These are phyloP conservation scores for Coleophoma cylindrospora DNA, from an alignment of 2,329 filamentous ascomycete species.

Conservation along the genomic window DNA sequence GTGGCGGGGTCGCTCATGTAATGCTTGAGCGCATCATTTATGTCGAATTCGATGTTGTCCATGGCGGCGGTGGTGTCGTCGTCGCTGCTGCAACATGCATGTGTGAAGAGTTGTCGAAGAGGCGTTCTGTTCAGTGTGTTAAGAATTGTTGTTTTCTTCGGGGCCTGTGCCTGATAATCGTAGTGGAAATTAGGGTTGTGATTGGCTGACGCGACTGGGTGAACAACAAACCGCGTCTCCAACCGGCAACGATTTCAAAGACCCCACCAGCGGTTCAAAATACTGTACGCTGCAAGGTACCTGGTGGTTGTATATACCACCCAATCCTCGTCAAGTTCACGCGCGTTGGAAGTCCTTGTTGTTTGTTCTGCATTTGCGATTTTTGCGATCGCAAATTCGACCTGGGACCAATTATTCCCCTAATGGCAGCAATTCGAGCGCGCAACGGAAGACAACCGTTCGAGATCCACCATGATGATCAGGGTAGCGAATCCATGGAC, in stretches of 20 bases:
- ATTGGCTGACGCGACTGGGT: background rate
- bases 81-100: conserved; percentile 14
- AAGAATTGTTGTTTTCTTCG: conserved; percentile 12
- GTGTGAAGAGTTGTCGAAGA: background rate
- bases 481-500: conserved; percentile 13
- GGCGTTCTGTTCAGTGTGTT: background rate
- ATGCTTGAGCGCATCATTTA: conserved; percentile 93
- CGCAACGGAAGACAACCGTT: conserved; percentile 27
- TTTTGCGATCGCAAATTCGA: background rate
- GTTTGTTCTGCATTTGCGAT: too few relatives aligned
- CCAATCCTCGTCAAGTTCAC: too few relatives aligned
- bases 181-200: background rate
- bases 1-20: conserved; percentile 90
- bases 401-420: background rate
- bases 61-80: conserved; percentile 35
- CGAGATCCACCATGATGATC: conserved; percentile 26
- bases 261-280: background rate
- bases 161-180: background rate
- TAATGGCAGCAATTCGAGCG: conserved; percentile 24
- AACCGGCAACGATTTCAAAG: background rate
- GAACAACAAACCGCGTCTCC: conserved; percentile 1
- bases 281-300: conserved; percentile 1
- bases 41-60: conserved; percentile 83
- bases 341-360: too few relatives aligned
- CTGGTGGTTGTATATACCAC: background rate